Base-by-base conservation (phyloP, 352 stramenopile genomes). In the Phytophthora brassicae region DNA sequence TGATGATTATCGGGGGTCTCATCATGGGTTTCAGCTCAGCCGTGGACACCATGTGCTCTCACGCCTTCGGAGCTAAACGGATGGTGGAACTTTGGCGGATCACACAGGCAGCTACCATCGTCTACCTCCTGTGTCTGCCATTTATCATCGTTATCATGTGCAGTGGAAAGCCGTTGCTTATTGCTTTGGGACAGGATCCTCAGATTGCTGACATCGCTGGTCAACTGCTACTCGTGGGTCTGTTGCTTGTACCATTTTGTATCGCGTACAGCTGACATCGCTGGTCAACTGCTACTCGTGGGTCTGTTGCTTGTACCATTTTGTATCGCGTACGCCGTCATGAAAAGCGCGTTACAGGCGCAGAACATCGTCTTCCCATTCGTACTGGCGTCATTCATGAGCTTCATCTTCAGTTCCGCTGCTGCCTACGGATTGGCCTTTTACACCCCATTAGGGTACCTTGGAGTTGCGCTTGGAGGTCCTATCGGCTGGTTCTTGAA, bases 301-400 rank as follows among this genome's bases (percentile, higher is more conserved):
- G 75, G 60, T 33, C 17, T 77, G 39, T 53, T 73, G 3, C 59
- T 75, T 14, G 43, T 84, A 17, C 71, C 72, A 2, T 79, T 83
- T 12, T 71, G 61, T 19, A 75, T 89, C 58, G 52, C 79, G 44
- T 88, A 79, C 62, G 66, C 72, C 0, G 63, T 87, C n/a, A 55
- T 80, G 22, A 79, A 79, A 11, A 84, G 79, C 57, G 70, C 72
- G 3, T 51, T 90, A 6, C 77, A 89, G 56, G 75, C 79, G 3
- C 81, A 90, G 53, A 84, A 88, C 57, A 82, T 89, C n/a, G 76
- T 85, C 4, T 56, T 72, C 19, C 79, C 81, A 6, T 84, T 88
- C 20, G 68, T 82, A 3, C 4, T 73, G 24, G 57, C 68, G 14
- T 77, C 77, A 14, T n/a, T 79, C 8, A 51, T 76, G 19, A 73